Base-by-base conservation (phyloP, 805 yeast species). In the Starmerella davenportii region DNA sequence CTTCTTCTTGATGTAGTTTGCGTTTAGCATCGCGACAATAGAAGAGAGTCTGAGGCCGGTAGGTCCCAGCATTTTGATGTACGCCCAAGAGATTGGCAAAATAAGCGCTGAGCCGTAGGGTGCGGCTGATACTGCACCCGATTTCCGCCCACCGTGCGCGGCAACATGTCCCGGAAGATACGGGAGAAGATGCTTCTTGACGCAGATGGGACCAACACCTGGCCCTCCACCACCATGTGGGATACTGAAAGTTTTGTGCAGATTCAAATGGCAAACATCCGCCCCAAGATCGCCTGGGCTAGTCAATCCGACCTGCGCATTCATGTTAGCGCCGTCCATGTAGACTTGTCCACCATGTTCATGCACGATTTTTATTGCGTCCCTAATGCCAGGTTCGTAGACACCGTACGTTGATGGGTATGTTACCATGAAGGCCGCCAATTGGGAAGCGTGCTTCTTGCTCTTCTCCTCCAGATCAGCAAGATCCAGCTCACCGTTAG, bases 211-310 rank as follows among this genome's bases (percentile, higher is more conserved):
- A 16, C 95, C 98, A 52, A 84, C 93, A 55, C 96, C 98, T 31
- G 98, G 98, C 32, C 98, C 98, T 57, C 98, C 98, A 56, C 98
- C 98, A 54, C 98, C 98, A 54, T 90, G 98, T 39, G 95, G 92
- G 54, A 90, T 82, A 34, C 95, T 84, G 66, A 90, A 90, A 1
- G 98, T 90, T 64, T 90, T 90, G 66, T 90, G 98, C 56, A 90
- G 67, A 59, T 90, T 90, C 64, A 90, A 69, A 54, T 90, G 98
- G 59, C 98, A 90, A 31, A 90, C 96, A 62, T 90, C 98, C 11
- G 96, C 96, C 38, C 95, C 96, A 50, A 90, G 64, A 55, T 84
- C 95, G 42, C 96, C 98, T 8, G 98, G 96, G 5, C 93, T 79
- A 0, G 96, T 87, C 43, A 90, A 67, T 13, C 98, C 98, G 36